Percentiles rank a stretch among this genome's conserved stretches.
Evolutionary conservation across 2,329 filamentous ascomycete species (phyloP).

Genomic region (Penicillium vulpinum): DNA sequence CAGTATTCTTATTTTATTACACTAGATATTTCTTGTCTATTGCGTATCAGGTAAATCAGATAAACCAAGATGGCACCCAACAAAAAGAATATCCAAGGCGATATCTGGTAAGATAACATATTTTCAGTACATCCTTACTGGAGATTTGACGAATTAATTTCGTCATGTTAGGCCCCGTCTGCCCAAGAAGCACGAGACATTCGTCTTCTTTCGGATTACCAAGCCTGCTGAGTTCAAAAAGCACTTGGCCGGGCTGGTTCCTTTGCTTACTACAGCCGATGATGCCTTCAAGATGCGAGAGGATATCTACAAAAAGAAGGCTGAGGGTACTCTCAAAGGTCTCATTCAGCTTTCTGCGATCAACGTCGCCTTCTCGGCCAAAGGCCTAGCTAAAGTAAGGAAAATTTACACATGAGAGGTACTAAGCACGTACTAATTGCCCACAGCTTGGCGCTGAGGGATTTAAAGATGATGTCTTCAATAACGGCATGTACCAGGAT

Average conservation of each 20-base stretch:
- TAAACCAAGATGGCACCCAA: background rate
- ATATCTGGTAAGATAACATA: constrained; percentile 12
- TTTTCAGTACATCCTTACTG: no score
- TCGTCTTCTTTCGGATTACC: constrained; percentile 9
- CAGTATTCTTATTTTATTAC: no score
- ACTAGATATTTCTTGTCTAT: no score
- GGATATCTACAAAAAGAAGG: constrained; percentile 2
- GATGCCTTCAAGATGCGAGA: background rate
- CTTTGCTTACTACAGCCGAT: constrained; percentile 1
- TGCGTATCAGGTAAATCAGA: no score
- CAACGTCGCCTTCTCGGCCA: constrained; percentile 14
- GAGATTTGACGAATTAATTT: no score
- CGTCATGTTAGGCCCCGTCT: constrained; percentile 11
- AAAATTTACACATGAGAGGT: background rate
- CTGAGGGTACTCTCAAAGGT: background rate
- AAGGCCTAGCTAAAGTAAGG: constrained; percentile 12
- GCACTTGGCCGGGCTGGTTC: background rate
- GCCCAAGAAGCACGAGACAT: constrained; percentile 9
- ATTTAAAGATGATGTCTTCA: constrained; percentile 12
- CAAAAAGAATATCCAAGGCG: constrained; percentile 9
- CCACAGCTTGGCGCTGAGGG: background rate
- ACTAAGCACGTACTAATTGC: background rate
- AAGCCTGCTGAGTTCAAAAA: constrained; percentile 5
- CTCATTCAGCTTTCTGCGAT: background rate
- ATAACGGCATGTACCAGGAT: constrained; percentile 15